phyloP scores from a whole-genome alignment of 331 rosid genomes.

The Prunus yedoensis region DNA sequence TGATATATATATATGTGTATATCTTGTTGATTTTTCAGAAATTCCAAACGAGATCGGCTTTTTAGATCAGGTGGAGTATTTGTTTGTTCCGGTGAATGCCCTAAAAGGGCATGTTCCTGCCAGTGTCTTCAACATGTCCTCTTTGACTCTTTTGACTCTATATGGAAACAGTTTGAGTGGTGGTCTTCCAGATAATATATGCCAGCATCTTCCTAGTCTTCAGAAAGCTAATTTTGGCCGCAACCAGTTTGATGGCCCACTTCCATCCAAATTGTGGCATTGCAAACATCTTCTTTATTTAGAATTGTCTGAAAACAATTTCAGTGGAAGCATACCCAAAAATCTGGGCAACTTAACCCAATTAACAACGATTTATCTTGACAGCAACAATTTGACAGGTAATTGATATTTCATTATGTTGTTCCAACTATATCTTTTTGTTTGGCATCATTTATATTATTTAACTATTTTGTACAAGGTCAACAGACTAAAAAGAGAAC shows the following conservation, averaged over 20 bases:
- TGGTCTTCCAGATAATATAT: no score
- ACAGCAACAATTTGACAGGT: constrained; percentile 24
- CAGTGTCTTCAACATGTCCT: constrained; percentile 28
- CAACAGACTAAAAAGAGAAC: no score
- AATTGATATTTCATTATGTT: neutral
- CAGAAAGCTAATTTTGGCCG: no score
- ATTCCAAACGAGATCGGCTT: constrained; percentile 14
- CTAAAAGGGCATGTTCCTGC: constrained; percentile 12
- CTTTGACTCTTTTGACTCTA: neutral
- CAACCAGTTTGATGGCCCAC: no score
- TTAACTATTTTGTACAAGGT: no score
- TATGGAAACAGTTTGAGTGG: no score
- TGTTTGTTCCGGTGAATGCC: neutral
- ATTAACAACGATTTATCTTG: neutral
- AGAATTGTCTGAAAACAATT: neutral
- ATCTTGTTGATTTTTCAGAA: constrained; percentile 8
- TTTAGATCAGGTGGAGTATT: neutral
- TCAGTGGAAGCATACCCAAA: constrained; percentile 26
- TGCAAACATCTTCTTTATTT: constrained; percentile 15
- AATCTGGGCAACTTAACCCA: constrained; percentile 19
- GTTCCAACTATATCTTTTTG: no score
- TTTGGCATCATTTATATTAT: no score
- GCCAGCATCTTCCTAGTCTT: no score
- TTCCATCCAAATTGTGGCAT: constrained; percentile 16
- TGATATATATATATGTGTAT: no score